Evolutionary conservation across 768 basidiomycete genomes (phyloP), one percentile per base, ranked within the genome.

Genomic region (Gymnopilus dilepis): DNA sequence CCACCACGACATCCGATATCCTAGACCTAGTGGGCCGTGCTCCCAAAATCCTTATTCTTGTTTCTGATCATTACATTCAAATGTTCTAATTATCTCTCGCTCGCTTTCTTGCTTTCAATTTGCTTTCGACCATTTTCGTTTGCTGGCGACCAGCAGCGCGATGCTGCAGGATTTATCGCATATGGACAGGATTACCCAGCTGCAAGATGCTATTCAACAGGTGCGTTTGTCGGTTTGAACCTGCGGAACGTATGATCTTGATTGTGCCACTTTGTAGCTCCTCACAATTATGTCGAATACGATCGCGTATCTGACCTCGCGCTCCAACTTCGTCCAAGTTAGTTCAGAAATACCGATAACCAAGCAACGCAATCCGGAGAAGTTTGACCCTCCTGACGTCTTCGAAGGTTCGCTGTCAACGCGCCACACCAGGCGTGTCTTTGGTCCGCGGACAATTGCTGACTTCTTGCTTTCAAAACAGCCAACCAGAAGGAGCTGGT

Each of bases 111-210:
- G n/a, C n/a, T n/a, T n/a, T n/a, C n/a, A n/a, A n/a, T n/a, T n/a
- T n/a, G n/a, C n/a, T n/a, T n/a, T n/a, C n/a, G n/a, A n/a, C n/a
- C n/a, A n/a, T n/a, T 28, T 48, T 31, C n/a, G 26, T 6, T 30
- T 17, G 15, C 9, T 24, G 50, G 58, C 56, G 55, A 63, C 66
- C 64, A 50, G 77, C 86, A 86, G 86, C 85, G 91, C 79, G 80
- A 94, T 94, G 91, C 91, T 94, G 84, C 88, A 92, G 83, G 91
- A 93, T 86, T 78, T 94, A 74, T 86, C 91, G 75, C 88, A 92
- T 81, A 95, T 95, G 95, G 94, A 96, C 83, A 89, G 94, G 77
- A 92, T 96, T 74, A 95, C 95, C 9, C 95, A 96, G 74, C 87
- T 96, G 57, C 94, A 95, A 81, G 91, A 97, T 86, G 91, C 91